phyloP scores from a whole-genome alignment of 352 stramenopile species.

The Pythium apleroticum region DNA sequence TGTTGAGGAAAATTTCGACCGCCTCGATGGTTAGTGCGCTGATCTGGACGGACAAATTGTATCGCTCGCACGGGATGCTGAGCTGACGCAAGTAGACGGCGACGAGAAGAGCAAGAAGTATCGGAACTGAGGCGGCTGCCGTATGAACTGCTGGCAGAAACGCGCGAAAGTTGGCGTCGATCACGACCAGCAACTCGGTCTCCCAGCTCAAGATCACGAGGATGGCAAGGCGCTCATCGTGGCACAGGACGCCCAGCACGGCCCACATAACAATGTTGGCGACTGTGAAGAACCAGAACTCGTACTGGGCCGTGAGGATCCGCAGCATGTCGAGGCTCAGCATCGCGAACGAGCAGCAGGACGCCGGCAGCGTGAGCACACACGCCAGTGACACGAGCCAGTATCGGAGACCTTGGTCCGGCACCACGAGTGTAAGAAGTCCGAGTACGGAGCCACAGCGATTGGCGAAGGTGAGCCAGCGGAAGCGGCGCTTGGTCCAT shows the following conservation, averaged over 20 bases:
- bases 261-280: slow-evolving; percentile 33
- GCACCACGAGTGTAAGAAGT: slow-evolving; percentile 10
- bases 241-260: slow-evolving; percentile 24
- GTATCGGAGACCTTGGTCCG: background rate
- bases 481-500: slow-evolving; percentile 24
- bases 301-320: slow-evolving; percentile 31
- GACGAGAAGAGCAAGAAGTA: slow-evolving; percentile 3
- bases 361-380: slow-evolving; percentile 10
- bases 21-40: slow-evolving; percentile 4
- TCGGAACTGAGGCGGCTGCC: slow-evolving; percentile 8
- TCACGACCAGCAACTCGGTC: slow-evolving; percentile 12
- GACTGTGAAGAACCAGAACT: slow-evolving; percentile 47
- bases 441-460: slow-evolving; percentile 14
- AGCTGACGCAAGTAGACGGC: slow-evolving; percentile 8
- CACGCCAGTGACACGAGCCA: slow-evolving; percentile 9
- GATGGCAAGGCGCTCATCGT: slow-evolving; percentile 29
- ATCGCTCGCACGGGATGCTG: background rate
- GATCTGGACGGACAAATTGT: background rate
- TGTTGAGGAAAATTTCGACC: slow-evolving; percentile 23
- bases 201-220: slow-evolving; percentile 5
- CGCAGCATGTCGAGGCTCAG: slow-evolving; percentile 33
- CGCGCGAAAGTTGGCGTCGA: slow-evolving; percentile 30
- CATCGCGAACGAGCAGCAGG: slow-evolving; percentile 27
- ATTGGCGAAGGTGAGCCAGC: slow-evolving; percentile 9
- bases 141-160: slow-evolving; percentile 16